A percentile compares a stretch with the other conserved stretches of the same genome.
Conservation (phyloP, 192 early-diverging fungal genomes). For the Umbelopsis ramanniana region DNA sequence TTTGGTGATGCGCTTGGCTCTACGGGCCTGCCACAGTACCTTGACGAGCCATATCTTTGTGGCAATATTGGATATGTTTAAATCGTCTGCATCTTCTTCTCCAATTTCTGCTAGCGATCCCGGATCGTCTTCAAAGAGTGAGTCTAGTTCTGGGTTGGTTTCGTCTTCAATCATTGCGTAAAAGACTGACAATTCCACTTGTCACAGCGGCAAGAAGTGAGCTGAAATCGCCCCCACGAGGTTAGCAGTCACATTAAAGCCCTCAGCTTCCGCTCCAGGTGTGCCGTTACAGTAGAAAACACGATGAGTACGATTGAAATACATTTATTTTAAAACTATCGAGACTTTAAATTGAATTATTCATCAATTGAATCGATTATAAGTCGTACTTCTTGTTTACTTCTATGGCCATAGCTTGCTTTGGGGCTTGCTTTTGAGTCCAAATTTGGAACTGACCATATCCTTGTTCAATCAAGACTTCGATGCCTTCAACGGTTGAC, state of each 20-base stretch:
- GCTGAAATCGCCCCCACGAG: background rate
- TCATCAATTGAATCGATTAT: slow-evolving; percentile 12
- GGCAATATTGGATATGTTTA: slow-evolving; percentile 65
- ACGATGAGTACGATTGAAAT: no score
- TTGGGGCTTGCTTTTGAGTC: slow-evolving; percentile 72
- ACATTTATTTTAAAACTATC: background rate
- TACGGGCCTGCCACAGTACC: slow-evolving; percentile 34
- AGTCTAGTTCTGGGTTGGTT: slow-evolving; percentile 46
- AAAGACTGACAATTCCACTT: background rate
- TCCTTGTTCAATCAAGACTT: slow-evolving; percentile 92
- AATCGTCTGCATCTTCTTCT: slow-evolving; percentile 71
- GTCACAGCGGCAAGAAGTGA: background rate
- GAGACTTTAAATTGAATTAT: background rate
- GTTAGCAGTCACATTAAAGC: slow-evolving; percentile 3
- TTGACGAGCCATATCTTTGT: slow-evolving; percentile 95
- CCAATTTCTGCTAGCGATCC: slow-evolving; percentile 52
- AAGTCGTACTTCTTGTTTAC: slow-evolving; percentile 50
- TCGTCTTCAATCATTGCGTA: slow-evolving; percentile 8
- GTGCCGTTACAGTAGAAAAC: no score
- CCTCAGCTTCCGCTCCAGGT: no score
- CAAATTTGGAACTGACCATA: slow-evolving; percentile 88
- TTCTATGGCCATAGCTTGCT: slow-evolving; percentile 49
- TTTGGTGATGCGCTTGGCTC: no score
- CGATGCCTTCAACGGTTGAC: slow-evolving; percentile 80
- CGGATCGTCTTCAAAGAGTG: slow-evolving; percentile 56